Evolutionary conservation across 208 protist species (phyloP), one percentile per base, ranked within the genome.

Genomic region (Trypanosoma congolense): DNA sequence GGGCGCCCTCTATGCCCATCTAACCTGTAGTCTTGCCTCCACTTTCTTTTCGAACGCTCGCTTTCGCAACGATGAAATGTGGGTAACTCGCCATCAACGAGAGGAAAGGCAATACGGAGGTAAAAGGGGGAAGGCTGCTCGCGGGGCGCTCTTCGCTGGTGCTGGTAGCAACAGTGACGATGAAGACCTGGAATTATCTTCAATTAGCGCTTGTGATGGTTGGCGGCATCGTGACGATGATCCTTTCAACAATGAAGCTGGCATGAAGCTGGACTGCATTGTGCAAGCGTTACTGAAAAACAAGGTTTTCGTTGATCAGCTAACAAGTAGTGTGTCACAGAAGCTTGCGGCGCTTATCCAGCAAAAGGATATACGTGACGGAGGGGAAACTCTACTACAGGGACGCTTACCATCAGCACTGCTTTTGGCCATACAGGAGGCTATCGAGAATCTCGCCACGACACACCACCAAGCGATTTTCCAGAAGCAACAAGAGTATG

Each of bases 361-460:
- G 33, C 38, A 58, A 19, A 43, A 19, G 29, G 60, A 65, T 44
- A 31, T 43, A 18, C 28, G 8, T 21, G 16, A 22, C 2, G 29
- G 43, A 31, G 19, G 9, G 10, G 41, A 52, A 36, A 10, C 19
- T 6, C 52, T 44, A 28, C 41, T 28, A 9, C 40, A 41, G 5
- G 9, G 53, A 10, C n/a, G 18, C 2, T 33, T 65, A 18, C 60
- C 60, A 51, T 65, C 60, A 9, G 60, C 60, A 29, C 16, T 65
- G 36, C n/a, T 65, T 8, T 29, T 65, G 38, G 35, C 43, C 21
- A 43, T 58, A 8, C 50, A 51, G 4, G 60, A 65, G 4, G 43
- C 51, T 4, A 51, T 53, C 21, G 44, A 51, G 29, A 29, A 26
- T 40, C 38, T 58, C 42, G 49, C 50, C 10, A 31, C 43, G 24